These are phyloP conservation scores for Gossypium aridum DNA, from an alignment of 441 rosid species.

Conservation along the genomic window DNA sequence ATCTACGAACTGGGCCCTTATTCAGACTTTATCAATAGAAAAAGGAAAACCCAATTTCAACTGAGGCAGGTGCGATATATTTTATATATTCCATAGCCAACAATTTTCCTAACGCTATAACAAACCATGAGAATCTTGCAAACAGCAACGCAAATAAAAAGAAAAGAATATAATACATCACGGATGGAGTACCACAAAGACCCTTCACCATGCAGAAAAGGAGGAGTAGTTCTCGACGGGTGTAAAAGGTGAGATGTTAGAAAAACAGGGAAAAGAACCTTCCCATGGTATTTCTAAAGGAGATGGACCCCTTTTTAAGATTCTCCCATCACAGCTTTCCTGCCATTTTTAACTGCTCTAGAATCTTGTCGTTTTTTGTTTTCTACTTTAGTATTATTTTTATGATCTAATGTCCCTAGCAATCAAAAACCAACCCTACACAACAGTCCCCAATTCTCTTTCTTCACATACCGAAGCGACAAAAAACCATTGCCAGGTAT, in stretches of 20 bases:
- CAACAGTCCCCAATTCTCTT: not conserved
- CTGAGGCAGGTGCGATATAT: too few relatives aligned
- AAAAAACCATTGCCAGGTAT: not conserved
- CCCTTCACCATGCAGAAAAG: too few relatives aligned
- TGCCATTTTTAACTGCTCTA: constrained; percentile 26
- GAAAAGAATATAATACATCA: too few relatives aligned
- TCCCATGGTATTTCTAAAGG: constrained; percentile 12
- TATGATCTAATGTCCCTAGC: not conserved
- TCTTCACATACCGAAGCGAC: not conserved
- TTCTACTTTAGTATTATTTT: not conserved
- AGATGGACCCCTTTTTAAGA: constrained; percentile 10
- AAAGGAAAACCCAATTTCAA: too few relatives aligned
- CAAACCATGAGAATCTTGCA: too few relatives aligned
- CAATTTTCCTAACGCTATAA: too few relatives aligned
- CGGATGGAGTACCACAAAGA: too few relatives aligned
- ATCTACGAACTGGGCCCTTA: too few relatives aligned
- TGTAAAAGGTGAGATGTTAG: not conserved
- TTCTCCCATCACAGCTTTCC: constrained; percentile 22
- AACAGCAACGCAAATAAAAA: too few relatives aligned
- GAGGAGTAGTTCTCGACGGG: not conserved
- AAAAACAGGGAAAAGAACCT: constrained; percentile 16
- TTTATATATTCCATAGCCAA: too few relatives aligned
- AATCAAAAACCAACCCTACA: not conserved
- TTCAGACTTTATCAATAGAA: too few relatives aligned
- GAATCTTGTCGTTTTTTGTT: not conserved